Evolutionary conservation across 345 rosid species (phyloP).

Genomic region (Ricinus communis): DNA sequence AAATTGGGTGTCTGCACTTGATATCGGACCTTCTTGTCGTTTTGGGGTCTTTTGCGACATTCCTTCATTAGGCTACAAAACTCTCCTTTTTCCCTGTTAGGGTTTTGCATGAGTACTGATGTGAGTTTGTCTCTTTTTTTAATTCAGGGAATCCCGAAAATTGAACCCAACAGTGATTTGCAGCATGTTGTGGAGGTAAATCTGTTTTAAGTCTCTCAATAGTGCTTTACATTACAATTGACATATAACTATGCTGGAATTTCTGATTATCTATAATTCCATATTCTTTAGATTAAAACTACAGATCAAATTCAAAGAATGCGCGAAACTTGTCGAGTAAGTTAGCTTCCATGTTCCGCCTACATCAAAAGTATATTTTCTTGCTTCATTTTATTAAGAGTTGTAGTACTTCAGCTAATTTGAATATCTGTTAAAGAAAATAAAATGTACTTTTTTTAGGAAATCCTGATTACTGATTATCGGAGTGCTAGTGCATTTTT

Average conservation of each 20-base stretch:
- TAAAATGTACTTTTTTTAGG: not conserved
- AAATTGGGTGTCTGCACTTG: not conserved
- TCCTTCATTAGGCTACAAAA: not conserved
- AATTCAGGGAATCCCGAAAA: conserved; percentile 77
- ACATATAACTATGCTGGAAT: not conserved
- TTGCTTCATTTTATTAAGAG: no score
- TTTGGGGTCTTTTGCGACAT: not conserved
- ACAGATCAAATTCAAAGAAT: conserved; percentile 79
- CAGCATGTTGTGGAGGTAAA: conserved; percentile 86
- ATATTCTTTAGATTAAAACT: conserved; percentile 66
- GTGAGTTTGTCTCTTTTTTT: not conserved
- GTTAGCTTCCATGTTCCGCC: conserved; percentile 16
- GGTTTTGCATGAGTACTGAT: not conserved
- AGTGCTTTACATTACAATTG: not conserved
- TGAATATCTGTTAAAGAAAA: not conserved
- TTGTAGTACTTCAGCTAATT: not conserved
- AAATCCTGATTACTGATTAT: not conserved
- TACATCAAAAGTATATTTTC: not conserved
- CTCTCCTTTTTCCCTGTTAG: not conserved
- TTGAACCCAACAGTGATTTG: conserved; percentile 82
- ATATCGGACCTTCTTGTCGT: not conserved
- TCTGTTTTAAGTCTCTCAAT: not conserved
- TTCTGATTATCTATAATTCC: conserved; percentile 5
- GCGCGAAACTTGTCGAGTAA: conserved; percentile 90
- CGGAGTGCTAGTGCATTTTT: no score